Base-by-base conservation (phyloP, 1,284 basidiomycete species). In the Austroboletus niveus region DNA sequence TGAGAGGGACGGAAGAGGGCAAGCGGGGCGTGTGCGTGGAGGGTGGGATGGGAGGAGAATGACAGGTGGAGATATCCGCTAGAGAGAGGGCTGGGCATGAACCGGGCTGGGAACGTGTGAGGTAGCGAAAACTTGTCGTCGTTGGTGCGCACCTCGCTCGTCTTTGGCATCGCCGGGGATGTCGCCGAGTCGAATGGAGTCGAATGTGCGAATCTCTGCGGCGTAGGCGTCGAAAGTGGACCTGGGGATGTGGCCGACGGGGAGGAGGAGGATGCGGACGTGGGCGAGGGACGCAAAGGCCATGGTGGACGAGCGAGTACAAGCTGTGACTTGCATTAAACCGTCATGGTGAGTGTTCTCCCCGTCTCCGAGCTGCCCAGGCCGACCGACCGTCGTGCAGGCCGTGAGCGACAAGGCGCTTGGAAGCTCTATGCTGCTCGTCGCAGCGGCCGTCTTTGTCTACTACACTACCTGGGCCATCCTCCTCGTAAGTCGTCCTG, bases 391-490 rank as follows among this genome's bases (percentile, higher is more conserved):
- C 47, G 56, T 57, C 48, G 31, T 45, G 24, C 61, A 95, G 94
- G 86, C 82, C 31, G 68, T 81, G 53, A 91, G 85, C 56, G 94
- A 96, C 71, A 94, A 89, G 73, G 72, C 80, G 43, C 74, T 94
- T 20, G 94, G 94, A 51, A 82, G 86, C 45, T 63, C 75, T 29
- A 90, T 95, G 88, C 82, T 97, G 64, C 73, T 89, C 58, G 77
- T 81, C 56, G 89, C 92, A 30, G 79, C 81, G 5, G 71, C 84
- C 51, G 83, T 92, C 42, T 96, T 96, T 72, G 72, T 80, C 20
- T 97, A 97, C 70, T 98, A 97, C 71, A 94, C 93, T 5, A 79
- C 80, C 40, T 97, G 94, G 94, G 87, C 93, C 8, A 76, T 97
- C 45, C 73, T 97, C 39, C 78, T 94, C 48, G 94, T 94, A 61